Percentiles rank a stretch among this genome's conserved stretches.
Conservation (phyloP, 2,329 filamentous ascomycete species). For the Lachnellula arida region DNA sequence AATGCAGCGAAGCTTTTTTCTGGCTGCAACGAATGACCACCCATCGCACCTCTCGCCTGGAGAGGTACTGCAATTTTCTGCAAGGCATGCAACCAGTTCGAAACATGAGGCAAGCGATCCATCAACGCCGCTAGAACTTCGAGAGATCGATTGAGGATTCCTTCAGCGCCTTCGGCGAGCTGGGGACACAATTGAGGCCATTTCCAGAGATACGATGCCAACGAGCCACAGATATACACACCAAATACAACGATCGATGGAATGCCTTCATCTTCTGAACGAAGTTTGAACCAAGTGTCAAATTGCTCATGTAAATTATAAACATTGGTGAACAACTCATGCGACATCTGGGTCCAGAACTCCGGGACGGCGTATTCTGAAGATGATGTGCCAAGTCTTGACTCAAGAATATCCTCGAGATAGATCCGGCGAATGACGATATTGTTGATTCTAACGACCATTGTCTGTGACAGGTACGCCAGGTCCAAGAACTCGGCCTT, state of each 20-base stretch:
- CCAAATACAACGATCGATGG: constrained; percentile 36
- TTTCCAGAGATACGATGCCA: constrained; percentile 33
- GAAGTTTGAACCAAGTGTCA: constrained; percentile 30
- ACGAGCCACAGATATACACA: constrained; percentile 37
- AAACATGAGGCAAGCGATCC: constrained; percentile 23
- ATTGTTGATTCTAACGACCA: constrained; percentile 24
- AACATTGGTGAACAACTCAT: constrained; percentile 35
- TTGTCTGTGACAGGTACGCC: not conserved
- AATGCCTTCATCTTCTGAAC: constrained; percentile 28
- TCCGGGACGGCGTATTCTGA: not conserved
- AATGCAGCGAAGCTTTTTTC: too few relatives aligned
- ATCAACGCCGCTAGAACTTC: constrained; percentile 26
- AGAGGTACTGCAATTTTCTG: not conserved
- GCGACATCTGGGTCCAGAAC: constrained; percentile 30
- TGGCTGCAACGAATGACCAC: too few relatives aligned
- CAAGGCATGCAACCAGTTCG: constrained; percentile 1
- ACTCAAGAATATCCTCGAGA: constrained; percentile 22
- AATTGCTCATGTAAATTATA: constrained; percentile 35
- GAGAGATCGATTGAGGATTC: constrained; percentile 25
- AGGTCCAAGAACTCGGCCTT: constrained; percentile 34
- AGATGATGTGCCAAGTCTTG: constrained; percentile 17
- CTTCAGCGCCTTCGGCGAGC: constrained; percentile 19
- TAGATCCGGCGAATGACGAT: constrained; percentile 35
- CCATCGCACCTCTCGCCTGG: too few relatives aligned
- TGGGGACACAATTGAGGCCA: constrained; percentile 18